Base-by-base conservation (phyloP, 2,329 filamentous ascomycete genomes). In the Ciborinia camelliae region DNA sequence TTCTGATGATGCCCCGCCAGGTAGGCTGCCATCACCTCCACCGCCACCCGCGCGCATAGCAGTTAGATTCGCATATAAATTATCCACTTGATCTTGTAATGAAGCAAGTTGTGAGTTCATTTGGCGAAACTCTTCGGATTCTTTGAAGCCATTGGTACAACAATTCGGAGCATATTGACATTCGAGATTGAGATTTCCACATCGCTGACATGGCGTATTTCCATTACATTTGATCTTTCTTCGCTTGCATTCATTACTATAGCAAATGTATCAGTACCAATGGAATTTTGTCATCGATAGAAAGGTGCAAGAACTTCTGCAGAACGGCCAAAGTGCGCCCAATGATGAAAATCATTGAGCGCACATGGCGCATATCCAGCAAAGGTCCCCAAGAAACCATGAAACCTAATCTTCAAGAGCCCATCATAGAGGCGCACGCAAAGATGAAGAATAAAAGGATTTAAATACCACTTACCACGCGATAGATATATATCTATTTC, bases 121-220 rank as follows among this genome's bases (percentile, higher is more conserved):
- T 45, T 87, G 84, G 73, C 87, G 90, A 81, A 92, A 97, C 75
- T 97, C 93, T 12, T 96, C 91, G 54, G 92, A 92, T 73, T 97
- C 93, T 76, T 94, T 95, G 82, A 97, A 92, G 76, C 86, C 92
- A 79, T 86, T 93, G 68, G 85, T 79, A 74, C 85, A 88, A 75
- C 86, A 88, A 72, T 88, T 88, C 18, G 86, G 83, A 7, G 86
- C 81, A 77, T 90, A 90, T 52, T 88, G 78, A 72, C 87, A 90
- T 67, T 82, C 77, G 23, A 89, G 80, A 70, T 85, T 86, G 75
- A 90, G 85, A 70, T 88, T 87, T 70, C 86, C 84, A 71, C 88
- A 91, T 64, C 88, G 81, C 66, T 86, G 82, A 69, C 88, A 91
- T 1, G 86, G 84, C 0, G 82, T 84, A 70, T 89, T 85, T 67